Evolutionary conservation across 306 rosid genomes (phyloP).

Genomic region (Trifolium subterraneum): DNA sequence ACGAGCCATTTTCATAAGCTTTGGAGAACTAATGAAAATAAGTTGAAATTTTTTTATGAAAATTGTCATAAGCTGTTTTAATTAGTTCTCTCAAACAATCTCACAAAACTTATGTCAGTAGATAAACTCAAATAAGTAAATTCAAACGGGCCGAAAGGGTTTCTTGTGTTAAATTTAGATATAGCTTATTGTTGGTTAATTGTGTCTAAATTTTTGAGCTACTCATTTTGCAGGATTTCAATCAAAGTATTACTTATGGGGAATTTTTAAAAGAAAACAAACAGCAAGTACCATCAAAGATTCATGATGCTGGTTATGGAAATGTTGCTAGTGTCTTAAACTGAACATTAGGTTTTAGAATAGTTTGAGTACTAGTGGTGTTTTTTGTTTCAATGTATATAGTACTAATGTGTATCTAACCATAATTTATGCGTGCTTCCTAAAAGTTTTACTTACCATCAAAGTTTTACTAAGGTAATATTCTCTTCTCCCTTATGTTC

Average conservation of each 20-base stretch:
- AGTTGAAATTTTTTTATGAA: too few relatives aligned
- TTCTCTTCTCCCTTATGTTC: too few relatives aligned
- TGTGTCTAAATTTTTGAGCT: background rate
- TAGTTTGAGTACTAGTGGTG: background rate
- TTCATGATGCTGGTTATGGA: background rate
- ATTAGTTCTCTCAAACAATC: too few relatives aligned
- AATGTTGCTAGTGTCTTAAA: background rate
- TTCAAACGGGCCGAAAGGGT: too few relatives aligned
- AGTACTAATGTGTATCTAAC: background rate
- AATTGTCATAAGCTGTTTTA: too few relatives aligned
- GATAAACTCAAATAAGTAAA: too few relatives aligned
- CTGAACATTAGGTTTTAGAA: background rate
- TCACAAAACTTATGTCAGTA: too few relatives aligned
- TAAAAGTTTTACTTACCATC: background rate
- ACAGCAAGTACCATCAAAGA: slow-evolving; percentile 3
- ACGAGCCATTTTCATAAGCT: too few relatives aligned
- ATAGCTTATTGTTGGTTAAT: slow-evolving; percentile 8
- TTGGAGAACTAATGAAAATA: too few relatives aligned
- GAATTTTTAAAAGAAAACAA: slow-evolving; percentile 61
- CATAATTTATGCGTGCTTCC: background rate
- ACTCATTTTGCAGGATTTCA: slow-evolving; percentile 62
- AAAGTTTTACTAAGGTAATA: too few relatives aligned
- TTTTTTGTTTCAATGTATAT: background rate
- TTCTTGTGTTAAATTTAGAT: too few relatives aligned
- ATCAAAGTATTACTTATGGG: slow-evolving; percentile 74